phyloP scores from a whole-genome alignment of 768 basidiomycete species.

The Lentinula detonsa region DNA sequence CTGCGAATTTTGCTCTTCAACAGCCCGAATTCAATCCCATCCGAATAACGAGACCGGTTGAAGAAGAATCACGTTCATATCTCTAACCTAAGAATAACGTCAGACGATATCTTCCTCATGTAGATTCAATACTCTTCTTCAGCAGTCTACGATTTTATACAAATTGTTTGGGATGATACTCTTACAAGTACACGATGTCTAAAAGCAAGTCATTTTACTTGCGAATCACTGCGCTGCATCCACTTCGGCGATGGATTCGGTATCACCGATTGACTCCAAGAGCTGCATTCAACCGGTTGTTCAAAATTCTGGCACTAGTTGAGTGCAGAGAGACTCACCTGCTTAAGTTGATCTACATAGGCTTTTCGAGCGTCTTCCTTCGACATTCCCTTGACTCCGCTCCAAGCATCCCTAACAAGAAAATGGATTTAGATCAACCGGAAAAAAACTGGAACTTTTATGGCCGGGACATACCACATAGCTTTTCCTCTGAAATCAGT shows the following conservation, averaged over 20 bases:
- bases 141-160: no score
- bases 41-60: no score
- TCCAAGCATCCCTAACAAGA: slow-evolving; percentile 78
- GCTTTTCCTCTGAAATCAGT: slow-evolving; percentile 84
- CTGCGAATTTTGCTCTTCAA: no score
- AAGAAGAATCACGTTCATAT: no score
- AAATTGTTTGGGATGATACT: neutral
- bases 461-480: slow-evolving; percentile 63
- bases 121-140: no score
- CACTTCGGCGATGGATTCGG: slow-evolving; percentile 52
- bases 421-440: slow-evolving; percentile 8
- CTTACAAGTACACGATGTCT: neutral
- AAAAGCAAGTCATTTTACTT: neutral
- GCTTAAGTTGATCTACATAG: slow-evolving; percentile 73
- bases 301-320: neutral
- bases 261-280: slow-evolving; percentile 16
- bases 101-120: no score
- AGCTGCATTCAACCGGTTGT: neutral
- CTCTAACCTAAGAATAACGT: no score
- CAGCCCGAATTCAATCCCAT: no score
- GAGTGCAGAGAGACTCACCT: slow-evolving; percentile 34
- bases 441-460: slow-evolving; percentile 1
- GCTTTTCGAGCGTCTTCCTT: slow-evolving; percentile 64
- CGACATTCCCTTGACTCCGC: slow-evolving; percentile 58
- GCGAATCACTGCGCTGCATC: slow-evolving; percentile 29